phyloP scores from a whole-genome alignment of 208 protist species.

The Wallacemonas sp. region DNA sequence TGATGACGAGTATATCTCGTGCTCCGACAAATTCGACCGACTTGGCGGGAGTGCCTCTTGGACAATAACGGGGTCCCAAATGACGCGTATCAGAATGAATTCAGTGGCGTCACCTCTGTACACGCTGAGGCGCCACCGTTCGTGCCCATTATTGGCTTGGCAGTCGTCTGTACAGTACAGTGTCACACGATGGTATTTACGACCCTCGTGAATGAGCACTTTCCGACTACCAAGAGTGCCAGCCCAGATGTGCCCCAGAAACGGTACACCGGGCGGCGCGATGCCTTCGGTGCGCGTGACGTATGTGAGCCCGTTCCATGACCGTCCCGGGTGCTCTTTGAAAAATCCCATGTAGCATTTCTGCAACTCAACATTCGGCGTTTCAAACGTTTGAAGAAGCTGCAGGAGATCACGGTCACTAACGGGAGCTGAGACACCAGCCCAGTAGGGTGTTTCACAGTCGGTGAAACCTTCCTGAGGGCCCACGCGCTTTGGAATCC shows the following conservation, averaged over 20 bases:
- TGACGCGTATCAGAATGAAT: slow-evolving; percentile 46
- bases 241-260: slow-evolving; percentile 76
- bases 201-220: slow-evolving; percentile 48
- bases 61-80: slow-evolving; percentile 78
- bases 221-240: slow-evolving; percentile 55
- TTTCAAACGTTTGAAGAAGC: slow-evolving; percentile 54
- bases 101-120: slow-evolving; percentile 48
- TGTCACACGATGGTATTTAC: slow-evolving; percentile 49
- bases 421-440: slow-evolving; percentile 43
- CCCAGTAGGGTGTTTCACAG: slow-evolving; percentile 81
- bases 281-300: slow-evolving; percentile 47
- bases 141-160: slow-evolving; percentile 45
- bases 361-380: slow-evolving; percentile 62
- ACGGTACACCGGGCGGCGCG: slow-evolving; percentile 34
- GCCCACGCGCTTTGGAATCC: slow-evolving; percentile 58
- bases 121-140: slow-evolving; percentile 66
- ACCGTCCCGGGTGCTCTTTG: slow-evolving; percentile 49
- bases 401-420: slow-evolving; percentile 58
- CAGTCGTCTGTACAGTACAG: slow-evolving; percentile 79
- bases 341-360: slow-evolving; percentile 77
- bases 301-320: slow-evolving; percentile 82
- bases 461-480: slow-evolving; percentile 74
- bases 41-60: slow-evolving; percentile 58
- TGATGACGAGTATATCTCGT: slow-evolving; percentile 41
- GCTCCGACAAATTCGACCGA: slow-evolving; percentile 43